Evolutionary conservation across 1,284 basidiomycete genomes (phyloP), one percentile per base, ranked within the genome.

Genomic region (Heliocybe sulcata): DNA sequence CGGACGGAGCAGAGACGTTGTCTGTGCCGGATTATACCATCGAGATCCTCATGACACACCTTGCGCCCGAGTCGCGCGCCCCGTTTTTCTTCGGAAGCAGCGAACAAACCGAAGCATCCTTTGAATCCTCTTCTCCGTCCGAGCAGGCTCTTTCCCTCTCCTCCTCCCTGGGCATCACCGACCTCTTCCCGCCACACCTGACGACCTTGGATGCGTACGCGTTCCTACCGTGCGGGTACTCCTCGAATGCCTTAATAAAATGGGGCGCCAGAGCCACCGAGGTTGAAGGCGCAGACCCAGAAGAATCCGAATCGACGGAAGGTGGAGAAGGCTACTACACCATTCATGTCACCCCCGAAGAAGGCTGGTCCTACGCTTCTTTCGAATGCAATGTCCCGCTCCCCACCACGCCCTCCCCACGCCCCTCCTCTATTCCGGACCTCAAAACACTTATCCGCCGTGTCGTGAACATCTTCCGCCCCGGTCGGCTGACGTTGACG

Each of bases 321-420:
- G 61, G 58, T 14, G 81, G 83, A 22, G 94, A 95, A 67, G 92
- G 94, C 29, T 99, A 99, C 74, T 98, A 94, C 71, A 99, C 94
- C 8, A 96, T 99, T 58, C 97, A 99, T 69, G 97, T 99, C 54
- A 99, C 97, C 0, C 97, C 97, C 31, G 97, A 99, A 71, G 85
- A 90, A 61, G 95, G 92, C 56, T 98, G 92, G 86, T 96, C 93
- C 51, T 99, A 97, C 70, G 97, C 97, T 52, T 92, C 89, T 63
- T 99, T 99, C 74, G 97, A 99, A 73, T 97, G 94, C 73, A 99
- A 99, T 71, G 85, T 98, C n/a, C 91, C 92, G 2, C 79, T 95
- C 22, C 74, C 79, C 25, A 65, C 71, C 29, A 64, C 63, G 26
- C 68, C 69, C 47, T 65, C 66, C 57, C 66, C 69, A 52, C 66